Evolutionary conservation across 306 rosid genomes (phyloP).

Genomic region (Pyrus betulifolia): DNA sequence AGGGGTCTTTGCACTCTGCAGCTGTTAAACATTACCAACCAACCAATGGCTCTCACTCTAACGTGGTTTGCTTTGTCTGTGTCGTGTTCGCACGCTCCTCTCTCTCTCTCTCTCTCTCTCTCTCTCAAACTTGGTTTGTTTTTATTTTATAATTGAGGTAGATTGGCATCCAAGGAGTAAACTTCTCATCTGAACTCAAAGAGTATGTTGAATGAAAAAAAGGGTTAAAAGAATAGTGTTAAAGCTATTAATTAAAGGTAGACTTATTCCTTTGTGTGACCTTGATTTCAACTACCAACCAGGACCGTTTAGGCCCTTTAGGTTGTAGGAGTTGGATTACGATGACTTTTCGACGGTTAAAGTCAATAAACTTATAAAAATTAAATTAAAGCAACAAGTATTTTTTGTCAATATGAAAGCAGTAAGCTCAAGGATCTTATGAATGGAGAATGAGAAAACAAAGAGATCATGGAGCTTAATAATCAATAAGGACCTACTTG

Average conservation of each 20-base stretch:
- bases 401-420: not conserved
- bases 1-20: not conserved
- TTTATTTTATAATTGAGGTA: not conserved
- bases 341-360: not conserved
- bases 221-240: not conserved
- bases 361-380: not conserved
- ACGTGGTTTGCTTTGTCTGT: slow-evolving; percentile 64
- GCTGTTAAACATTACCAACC: slow-evolving; percentile 40
- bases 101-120: slow-evolving; percentile 32
- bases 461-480: not conserved
- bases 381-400: too few species aligned
- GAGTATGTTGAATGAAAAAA: not conserved
- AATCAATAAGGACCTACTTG: too few species aligned
- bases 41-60: slow-evolving; percentile 31
- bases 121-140: slow-evolving; percentile 2
- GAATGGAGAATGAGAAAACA: not conserved
- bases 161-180: not conserved
- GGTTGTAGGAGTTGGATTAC: not conserved
- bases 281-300: not conserved
- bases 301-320: not conserved
- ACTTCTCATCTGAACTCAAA: not conserved
- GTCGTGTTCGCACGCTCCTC: slow-evolving; percentile 95
- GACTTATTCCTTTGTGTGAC: not conserved
- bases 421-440: not conserved
- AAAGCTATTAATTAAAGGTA: not conserved